Evolutionary conservation across 2,329 filamentous ascomycete genomes (phyloP).

Genomic region (Davidsoniella virescens): DNA sequence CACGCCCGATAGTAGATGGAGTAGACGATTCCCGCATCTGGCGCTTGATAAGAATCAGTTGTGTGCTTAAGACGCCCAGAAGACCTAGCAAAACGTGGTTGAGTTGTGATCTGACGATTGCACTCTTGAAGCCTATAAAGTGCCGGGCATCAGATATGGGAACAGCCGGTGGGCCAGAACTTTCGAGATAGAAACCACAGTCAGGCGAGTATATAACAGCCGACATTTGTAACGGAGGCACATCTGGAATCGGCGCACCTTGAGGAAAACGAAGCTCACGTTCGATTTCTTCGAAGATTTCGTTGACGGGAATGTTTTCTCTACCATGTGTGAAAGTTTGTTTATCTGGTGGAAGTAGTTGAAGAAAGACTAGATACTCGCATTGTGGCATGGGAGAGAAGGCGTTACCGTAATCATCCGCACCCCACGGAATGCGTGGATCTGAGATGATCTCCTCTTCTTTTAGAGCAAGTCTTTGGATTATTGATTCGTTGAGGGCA

Average conservation of each 20-base stretch:
- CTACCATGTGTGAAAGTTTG: conserved; percentile 1
- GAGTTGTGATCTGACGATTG: conserved; percentile 38
- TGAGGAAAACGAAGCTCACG: conserved; percentile 44
- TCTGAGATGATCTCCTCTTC: conserved; percentile 45
- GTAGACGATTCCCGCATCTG: conserved; percentile 53
- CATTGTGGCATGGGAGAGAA: conserved; percentile 30
- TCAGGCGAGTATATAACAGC: conserved; percentile 51
- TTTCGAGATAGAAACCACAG: conserved; percentile 49
- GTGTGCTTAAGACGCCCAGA: conserved; percentile 39
- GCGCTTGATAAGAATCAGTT: conserved; percentile 43
- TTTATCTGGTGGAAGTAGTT: conserved; percentile 45
- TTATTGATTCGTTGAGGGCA: conserved; percentile 58
- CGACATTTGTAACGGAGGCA: conserved; percentile 44
- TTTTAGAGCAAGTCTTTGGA: conserved; percentile 44
- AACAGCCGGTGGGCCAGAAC: conserved; percentile 43
- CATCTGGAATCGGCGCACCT: conserved; percentile 38
- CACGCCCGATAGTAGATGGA: conserved; percentile 48
- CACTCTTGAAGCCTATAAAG: conserved; percentile 43
- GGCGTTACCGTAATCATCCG: conserved; percentile 40
- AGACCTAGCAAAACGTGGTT: conserved; percentile 43
- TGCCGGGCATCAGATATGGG: conserved; percentile 35
- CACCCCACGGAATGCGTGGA: conserved; percentile 55
- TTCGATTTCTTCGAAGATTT: conserved; percentile 33
- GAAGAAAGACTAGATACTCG: conserved; percentile 76
- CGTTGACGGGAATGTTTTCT: conserved; percentile 13